Conservation (phyloP, 2,329 filamentous ascomycete genomes). For the Fusarium transvaalense region DNA sequence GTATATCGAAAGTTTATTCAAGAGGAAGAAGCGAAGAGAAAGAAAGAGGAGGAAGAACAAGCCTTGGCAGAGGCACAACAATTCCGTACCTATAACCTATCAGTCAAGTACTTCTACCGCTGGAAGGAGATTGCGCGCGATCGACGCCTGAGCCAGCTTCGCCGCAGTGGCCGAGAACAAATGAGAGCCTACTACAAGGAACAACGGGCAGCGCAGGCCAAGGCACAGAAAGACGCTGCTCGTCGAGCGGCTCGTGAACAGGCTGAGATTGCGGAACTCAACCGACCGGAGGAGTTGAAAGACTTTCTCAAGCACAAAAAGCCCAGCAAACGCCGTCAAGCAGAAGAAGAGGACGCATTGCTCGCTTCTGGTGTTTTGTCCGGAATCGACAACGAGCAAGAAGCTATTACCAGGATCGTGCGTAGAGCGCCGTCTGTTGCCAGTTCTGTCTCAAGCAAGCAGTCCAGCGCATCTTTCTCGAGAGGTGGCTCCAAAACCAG, state of each 20-base stretch:
- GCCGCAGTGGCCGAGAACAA: conserved; percentile 64
- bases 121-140: conserved; percentile 66
- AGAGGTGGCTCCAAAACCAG: conserved; percentile 54
- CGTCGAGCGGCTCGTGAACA: conserved; percentile 45
- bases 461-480: conserved; percentile 38
- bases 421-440: conserved; percentile 44
- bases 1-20: conserved; percentile 57
- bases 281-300: conserved; percentile 54
- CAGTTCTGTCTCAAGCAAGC: conserved; percentile 39
- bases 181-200: conserved; percentile 61
- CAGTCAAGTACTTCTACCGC: conserved; percentile 67
- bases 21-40: conserved; percentile 58
- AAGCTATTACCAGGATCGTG: conserved; percentile 54
- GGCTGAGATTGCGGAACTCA: conserved; percentile 46
- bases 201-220: conserved; percentile 52
- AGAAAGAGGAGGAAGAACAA: conserved; percentile 62
- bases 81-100: conserved; percentile 64
- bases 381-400: conserved; percentile 56
- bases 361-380: conserved; percentile 59
- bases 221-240: conserved; percentile 53
- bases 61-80: conserved; percentile 61
- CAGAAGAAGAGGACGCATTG: conserved; percentile 55
- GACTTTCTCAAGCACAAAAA: conserved; percentile 52
- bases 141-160: conserved; percentile 62
- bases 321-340: conserved; percentile 48